Percentiles rank a stretch among this genome's conserved stretches.
Conservation (phyloP, 2,329 filamentous ascomycete genomes). For the Botrytis cinerea region DNA sequence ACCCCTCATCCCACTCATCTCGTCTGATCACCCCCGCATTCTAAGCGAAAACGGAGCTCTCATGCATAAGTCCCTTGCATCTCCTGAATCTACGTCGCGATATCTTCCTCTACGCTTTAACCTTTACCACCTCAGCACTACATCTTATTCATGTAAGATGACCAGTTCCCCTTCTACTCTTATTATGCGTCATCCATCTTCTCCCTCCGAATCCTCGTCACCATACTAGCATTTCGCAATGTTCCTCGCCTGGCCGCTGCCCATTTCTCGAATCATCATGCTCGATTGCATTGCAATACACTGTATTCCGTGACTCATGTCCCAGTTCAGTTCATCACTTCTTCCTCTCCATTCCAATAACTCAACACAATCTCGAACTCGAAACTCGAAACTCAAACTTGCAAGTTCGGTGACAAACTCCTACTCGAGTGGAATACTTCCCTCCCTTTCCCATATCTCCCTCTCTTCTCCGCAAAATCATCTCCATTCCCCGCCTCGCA, state of each 20-base stretch:
- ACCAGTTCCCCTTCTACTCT: not conserved
- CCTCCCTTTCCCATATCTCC: not conserved
- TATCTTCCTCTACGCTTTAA: not conserved
- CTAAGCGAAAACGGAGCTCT: not conserved
- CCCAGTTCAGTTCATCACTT: not conserved
- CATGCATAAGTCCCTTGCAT: not conserved
- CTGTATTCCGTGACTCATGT: not conserved
- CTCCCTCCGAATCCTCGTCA: not conserved
- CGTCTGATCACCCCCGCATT: not conserved
- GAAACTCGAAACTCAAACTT: not conserved
- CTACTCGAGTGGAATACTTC: not conserved
- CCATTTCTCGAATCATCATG: not conserved
- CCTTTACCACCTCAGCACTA: not conserved
- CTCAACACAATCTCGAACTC: not conserved
- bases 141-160: not conserved
- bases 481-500: not conserved
- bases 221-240: not conserved
- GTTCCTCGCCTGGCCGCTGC: not conserved
- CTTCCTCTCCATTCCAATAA: not conserved
- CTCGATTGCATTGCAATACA: not conserved
- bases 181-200: not conserved
- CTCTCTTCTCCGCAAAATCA: not conserved
- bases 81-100: not conserved
- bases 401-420: not conserved
- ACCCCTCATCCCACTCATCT: constrained; percentile 6